Percentiles rank a stretch among this genome's conserved stretches.
These are phyloP conservation scores for Exophiala dermatitidis DNA, from an alignment of 2,329 filamentous ascomycete species.

Conservation along the genomic window DNA sequence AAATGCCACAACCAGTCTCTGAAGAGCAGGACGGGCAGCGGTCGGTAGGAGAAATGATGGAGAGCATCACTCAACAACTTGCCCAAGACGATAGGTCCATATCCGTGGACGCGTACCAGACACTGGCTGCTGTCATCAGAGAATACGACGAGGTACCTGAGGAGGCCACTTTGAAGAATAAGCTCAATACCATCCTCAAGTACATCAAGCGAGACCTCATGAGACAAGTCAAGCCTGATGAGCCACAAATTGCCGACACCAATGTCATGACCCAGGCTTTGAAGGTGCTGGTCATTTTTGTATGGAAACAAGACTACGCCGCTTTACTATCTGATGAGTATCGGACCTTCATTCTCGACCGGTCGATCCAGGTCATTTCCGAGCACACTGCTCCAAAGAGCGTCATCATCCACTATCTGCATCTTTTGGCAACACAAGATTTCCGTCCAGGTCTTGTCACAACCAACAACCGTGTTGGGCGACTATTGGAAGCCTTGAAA, in stretches of 20 bases:
- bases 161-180: conserved; percentile 61
- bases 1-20: conserved; percentile 15
- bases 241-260: conserved; percentile 51
- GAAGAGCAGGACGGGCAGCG: conserved; percentile 2
- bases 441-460: conserved; percentile 58
- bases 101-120: conserved; percentile 78
- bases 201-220: conserved; percentile 75
- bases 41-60: conserved; percentile 46
- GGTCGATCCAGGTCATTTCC: conserved; percentile 66
- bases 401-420: conserved; percentile 69
- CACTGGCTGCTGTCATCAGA: conserved; percentile 67
- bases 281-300: conserved; percentile 67
- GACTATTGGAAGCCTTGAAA: conserved; percentile 63
- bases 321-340: conserved; percentile 70
- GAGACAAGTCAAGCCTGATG: conserved; percentile 26
- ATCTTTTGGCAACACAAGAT: conserved; percentile 70
- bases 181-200: conserved; percentile 68
- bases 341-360: conserved; percentile 69
- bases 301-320: conserved; percentile 66
- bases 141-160: conserved; percentile 77
- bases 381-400: conserved; percentile 65
- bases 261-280: conserved; percentile 71
- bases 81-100: conserved; percentile 64
- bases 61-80: conserved; percentile 75
- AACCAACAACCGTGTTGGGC: conserved; percentile 50